Evolutionary conservation across 306 rosid genomes (phyloP).

Genomic region (Corylus heterophylla): DNA sequence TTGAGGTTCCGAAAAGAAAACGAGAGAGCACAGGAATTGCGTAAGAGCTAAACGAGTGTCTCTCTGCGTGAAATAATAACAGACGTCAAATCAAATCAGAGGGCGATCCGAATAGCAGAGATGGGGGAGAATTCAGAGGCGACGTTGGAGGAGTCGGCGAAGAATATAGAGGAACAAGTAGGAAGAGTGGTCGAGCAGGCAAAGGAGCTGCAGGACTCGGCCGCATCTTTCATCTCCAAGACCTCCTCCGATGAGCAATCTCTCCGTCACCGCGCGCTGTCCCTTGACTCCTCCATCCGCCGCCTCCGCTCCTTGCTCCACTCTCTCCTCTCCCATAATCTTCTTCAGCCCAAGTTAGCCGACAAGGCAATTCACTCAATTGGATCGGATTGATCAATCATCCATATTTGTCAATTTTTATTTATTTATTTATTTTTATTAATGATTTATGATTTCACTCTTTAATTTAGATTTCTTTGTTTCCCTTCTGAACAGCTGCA

Average conservation of each 20-base stretch:
- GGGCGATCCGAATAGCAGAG: neutral
- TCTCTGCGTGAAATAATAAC: neutral
- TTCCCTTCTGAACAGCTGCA: slow-evolving; percentile 49
- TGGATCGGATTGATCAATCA: slow-evolving; percentile 1
- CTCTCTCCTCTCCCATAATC: slow-evolving; percentile 53
- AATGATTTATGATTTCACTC: neutral
- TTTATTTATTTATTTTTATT: neutral
- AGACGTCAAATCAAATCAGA: neutral
- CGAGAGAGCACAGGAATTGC: neutral
- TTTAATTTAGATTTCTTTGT: neutral
- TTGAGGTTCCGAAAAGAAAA: neutral
- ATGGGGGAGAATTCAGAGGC: slow-evolving; percentile 32
- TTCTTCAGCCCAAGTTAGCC: slow-evolving; percentile 51
- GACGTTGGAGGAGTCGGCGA: slow-evolving; percentile 16
- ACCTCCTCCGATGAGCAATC: slow-evolving; percentile 57
- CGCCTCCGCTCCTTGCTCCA: slow-evolving; percentile 61
- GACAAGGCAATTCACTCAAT: slow-evolving; percentile 47
- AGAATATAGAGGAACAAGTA: slow-evolving; percentile 57
- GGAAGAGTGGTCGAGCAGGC: slow-evolving; percentile 62
- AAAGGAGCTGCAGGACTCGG: slow-evolving; percentile 71
- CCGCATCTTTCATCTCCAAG: slow-evolving; percentile 50
- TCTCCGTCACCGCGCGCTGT: slow-evolving; percentile 68
- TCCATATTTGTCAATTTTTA: neutral
- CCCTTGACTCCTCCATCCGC: slow-evolving; percentile 61
- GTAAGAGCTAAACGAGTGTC: neutral